Evolutionary conservation across 345 rosid species (phyloP).

Genomic region (Theobroma cacao): DNA sequence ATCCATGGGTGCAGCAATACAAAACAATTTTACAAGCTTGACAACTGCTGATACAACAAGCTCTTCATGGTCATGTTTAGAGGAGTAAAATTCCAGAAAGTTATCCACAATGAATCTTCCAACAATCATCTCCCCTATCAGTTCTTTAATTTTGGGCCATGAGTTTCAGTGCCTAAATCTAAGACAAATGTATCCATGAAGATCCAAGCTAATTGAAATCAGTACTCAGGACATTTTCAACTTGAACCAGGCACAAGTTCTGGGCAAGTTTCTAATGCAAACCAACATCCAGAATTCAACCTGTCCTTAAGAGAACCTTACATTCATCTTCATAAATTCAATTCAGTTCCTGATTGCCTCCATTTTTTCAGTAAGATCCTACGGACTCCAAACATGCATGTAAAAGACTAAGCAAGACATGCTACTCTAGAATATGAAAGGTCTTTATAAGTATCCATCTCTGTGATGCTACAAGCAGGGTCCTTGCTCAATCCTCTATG

Average conservation of each 20-base stretch:
- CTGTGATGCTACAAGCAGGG: conserved; percentile 54
- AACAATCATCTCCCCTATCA: background rate
- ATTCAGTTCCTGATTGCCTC: background rate
- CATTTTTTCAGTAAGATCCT: background rate
- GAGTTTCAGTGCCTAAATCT: background rate
- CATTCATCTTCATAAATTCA: background rate
- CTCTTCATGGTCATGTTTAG: background rate
- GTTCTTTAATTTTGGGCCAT: background rate
- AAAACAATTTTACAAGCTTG: background rate
- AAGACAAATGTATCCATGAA: background rate
- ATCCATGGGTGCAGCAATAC: background rate
- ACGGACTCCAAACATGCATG: background rate
- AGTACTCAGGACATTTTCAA: background rate
- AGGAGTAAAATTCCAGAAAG: background rate
- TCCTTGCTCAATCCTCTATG: conserved; percentile 54
- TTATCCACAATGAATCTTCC: background rate
- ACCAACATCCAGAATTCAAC: conserved; percentile 1
- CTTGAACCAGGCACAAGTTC: background rate
- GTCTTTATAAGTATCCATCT: conserved; percentile 33
- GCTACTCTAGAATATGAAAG: conserved; percentile 25
- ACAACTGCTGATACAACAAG: background rate
- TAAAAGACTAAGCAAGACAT: conserved; percentile 17
- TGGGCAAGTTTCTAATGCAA: background rate
- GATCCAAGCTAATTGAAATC: background rate
- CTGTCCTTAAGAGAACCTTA: background rate